These are phyloP conservation scores for Leccinum variicolor DNA, from an alignment of 768 basidiomycete genomes.

Conservation along the genomic window DNA sequence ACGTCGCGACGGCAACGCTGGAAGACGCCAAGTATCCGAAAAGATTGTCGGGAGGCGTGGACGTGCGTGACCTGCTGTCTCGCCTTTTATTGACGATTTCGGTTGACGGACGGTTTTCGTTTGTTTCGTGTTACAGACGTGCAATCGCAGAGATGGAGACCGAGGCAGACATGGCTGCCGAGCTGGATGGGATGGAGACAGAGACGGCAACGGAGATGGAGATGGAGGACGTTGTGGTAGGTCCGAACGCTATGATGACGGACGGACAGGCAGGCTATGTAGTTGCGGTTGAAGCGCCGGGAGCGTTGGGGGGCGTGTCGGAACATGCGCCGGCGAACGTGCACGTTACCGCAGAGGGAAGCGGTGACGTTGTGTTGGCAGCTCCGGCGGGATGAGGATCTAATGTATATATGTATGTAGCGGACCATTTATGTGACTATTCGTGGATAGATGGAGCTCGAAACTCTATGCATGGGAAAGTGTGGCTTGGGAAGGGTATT, in stretches of 20 bases:
- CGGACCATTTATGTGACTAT: background rate
- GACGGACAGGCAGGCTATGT: background rate
- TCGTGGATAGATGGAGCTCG: background rate
- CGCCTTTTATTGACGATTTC: background rate
- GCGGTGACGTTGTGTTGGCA: background rate
- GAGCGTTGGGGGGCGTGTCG: background rate
- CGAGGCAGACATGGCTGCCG: constrained; percentile 18
- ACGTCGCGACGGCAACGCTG: constrained; percentile 55
- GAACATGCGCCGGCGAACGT: background rate
- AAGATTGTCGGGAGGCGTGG: constrained; percentile 61
- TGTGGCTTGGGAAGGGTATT: background rate
- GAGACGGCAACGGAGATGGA: background rate
- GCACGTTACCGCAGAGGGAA: background rate
- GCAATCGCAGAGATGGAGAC: constrained; percentile 50
- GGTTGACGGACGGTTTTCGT: background rate
- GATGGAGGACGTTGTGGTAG: background rate
- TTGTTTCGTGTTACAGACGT: constrained; percentile 27
- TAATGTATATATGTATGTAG: constrained; percentile 2
- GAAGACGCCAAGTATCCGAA: constrained; percentile 48
- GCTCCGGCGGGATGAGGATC: constrained; percentile 9
- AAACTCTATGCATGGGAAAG: no score
- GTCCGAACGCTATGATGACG: background rate
- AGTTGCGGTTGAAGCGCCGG: background rate
- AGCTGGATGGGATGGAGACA: constrained; percentile 1
- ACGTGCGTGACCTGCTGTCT: constrained; percentile 39